Evolutionary conservation across 352 stramenopile species (phyloP), one percentile per base, ranked within the genome.

Genomic region (Phytophthora podocarpi): DNA sequence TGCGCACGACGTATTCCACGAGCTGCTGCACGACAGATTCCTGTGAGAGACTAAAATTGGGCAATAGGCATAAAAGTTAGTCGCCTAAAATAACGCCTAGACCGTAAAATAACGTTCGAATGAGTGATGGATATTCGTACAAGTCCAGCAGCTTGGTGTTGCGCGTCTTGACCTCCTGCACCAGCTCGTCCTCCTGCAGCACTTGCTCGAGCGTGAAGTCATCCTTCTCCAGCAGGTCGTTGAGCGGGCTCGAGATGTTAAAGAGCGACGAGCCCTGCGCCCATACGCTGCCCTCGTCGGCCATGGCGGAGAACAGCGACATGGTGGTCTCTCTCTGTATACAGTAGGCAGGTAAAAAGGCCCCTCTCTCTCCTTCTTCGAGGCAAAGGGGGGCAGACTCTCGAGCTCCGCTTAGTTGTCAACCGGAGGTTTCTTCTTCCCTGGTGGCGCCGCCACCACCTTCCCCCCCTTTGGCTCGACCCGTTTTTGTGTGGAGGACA

Each of bases 141-240:
- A 98, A 99, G 55, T 98, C 87, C 42, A 99, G 77, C 13, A 99
- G 78, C 63, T 97, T 93, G 11, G 90, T 88, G 76, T 99, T 98
- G 62, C 96, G 82, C 12, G 93, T 96, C 70, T 98, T 97, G 59
- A 99, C 85, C 72, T 99, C 97, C 74, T 99, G 97, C 34, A 99
- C 85, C 15, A 99, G 78, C 62, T 99, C 97, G 76, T 99, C 97
- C 76, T 99, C 92, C 37, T 95, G 78, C 8, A 99, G 79, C 31
- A 99, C 74, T 53, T 98, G 82, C 59, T 98, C 83, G 11, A 99
- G 74, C 20, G 93, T 98, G 64, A 97, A 99, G 41, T 88, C 72
- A 9, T 95, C 90, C 34, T 87, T 92, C 66, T 98, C 96, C 10
- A 99, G 80, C 42, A 99, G 70, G 57, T 99, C 96, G 53, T 98